Conservation (phyloP, 768 basidiomycete species). For the Termitomyces sp. region DNA sequence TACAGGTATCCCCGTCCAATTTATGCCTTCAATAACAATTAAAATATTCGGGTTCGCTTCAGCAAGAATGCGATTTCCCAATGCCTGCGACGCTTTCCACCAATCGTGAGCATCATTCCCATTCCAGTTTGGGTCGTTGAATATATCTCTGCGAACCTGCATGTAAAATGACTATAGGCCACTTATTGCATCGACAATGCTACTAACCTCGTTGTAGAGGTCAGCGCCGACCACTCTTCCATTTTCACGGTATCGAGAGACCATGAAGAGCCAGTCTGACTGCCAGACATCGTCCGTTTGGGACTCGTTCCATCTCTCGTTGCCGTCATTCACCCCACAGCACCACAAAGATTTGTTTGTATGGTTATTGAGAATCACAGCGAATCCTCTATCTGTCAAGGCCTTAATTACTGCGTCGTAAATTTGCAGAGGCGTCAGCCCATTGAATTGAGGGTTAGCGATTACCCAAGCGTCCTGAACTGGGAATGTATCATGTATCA, state of each 20-base stretch:
- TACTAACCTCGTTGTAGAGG: slow-evolving; percentile 12
- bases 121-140: slow-evolving; percentile 11
- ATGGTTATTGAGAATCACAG: slow-evolving; percentile 13
- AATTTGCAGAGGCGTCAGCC: slow-evolving; percentile 10
- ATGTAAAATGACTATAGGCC: neutral
- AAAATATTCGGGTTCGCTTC: slow-evolving; percentile 12
- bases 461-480: slow-evolving; percentile 8
- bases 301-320: slow-evolving; percentile 14
- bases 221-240: slow-evolving; percentile 10
- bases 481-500: slow-evolving; percentile 11
- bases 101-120: slow-evolving; percentile 4
- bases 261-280: slow-evolving; percentile 13
- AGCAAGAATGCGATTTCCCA: slow-evolving; percentile 10
- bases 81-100: slow-evolving; percentile 6
- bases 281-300: slow-evolving; percentile 10
- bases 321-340: slow-evolving; percentile 10
- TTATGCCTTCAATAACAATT: slow-evolving; percentile 13
- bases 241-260: slow-evolving; percentile 10
- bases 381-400: slow-evolving; percentile 10
- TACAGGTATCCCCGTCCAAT: slow-evolving; percentile 12
- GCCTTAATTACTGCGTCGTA: slow-evolving; percentile 11
- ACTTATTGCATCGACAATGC: neutral
- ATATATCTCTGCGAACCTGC: slow-evolving; percentile 11
- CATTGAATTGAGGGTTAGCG: slow-evolving; percentile 9
- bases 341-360: slow-evolving; percentile 14